These are phyloP conservation scores for Nadsonia starkeyi-henricii DNA, from an alignment of 1,139 yeast species.

Conservation along the genomic window DNA sequence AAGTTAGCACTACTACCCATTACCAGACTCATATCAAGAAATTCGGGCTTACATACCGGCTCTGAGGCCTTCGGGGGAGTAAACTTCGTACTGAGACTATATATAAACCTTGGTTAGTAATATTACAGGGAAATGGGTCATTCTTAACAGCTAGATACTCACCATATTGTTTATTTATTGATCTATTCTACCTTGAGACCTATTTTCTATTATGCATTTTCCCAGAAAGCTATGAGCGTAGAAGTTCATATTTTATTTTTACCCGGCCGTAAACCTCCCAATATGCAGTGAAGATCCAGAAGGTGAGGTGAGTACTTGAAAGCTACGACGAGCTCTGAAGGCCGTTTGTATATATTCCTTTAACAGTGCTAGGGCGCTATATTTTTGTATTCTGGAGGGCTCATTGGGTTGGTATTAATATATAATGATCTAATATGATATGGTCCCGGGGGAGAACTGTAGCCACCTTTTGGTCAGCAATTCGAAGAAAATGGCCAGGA, in stretches of 20 bases:
- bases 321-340: too few species aligned
- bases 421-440: too few species aligned
- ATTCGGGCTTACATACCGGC: slow-evolving; percentile 24
- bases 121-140: background rate
- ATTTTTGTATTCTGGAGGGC: too few species aligned
- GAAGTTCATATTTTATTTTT: background rate
- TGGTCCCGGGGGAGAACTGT: too few species aligned
- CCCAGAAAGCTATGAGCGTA: background rate
- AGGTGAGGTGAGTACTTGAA: too few species aligned
- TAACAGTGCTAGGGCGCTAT: too few species aligned
- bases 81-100: slow-evolving; percentile 58
- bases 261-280: background rate
- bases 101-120: background rate
- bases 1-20: background rate
- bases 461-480: too few species aligned
- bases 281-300: too few species aligned
- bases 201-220: background rate
- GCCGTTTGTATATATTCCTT: too few species aligned
- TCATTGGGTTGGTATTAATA: too few species aligned
- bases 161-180: background rate
- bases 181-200: background rate
- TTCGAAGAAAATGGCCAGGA: too few species aligned
- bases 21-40: too few species aligned
- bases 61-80: slow-evolving; percentile 88
- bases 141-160: background rate